These are phyloP conservation scores for Trypanosomatidae sp. DNA, from an alignment of 208 protist species.

Conservation along the genomic window DNA sequence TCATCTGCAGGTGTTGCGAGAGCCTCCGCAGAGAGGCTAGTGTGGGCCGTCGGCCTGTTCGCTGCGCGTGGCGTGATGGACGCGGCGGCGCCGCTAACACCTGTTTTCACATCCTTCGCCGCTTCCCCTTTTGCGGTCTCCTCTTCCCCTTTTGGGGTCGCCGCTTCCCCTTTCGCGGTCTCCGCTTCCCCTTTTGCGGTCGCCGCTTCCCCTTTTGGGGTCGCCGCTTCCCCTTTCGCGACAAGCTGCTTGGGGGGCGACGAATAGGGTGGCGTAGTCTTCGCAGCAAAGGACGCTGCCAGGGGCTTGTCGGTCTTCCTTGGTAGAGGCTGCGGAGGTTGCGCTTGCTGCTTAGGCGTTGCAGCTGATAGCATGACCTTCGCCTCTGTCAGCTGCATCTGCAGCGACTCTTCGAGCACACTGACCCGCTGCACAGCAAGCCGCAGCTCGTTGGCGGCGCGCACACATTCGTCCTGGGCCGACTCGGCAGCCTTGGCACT, in stretches of 20 bases:
- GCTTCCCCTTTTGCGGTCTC: slow-evolving; percentile 7
- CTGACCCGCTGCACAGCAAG: slow-evolving; percentile 6
- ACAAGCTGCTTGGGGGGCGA: neutral
- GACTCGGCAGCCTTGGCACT: slow-evolving; percentile 20
- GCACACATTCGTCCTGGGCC: slow-evolving; percentile 31
- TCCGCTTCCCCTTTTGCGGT: too few species aligned
- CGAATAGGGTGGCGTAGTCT: neutral
- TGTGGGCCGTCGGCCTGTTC: neutral
- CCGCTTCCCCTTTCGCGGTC: too few species aligned
- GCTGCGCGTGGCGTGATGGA: neutral
- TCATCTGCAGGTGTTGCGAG: too few species aligned
- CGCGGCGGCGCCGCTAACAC: neutral
- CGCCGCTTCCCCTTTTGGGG: too few species aligned
- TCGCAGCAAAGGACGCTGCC: neutral
- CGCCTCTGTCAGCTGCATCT: slow-evolving; percentile 7
- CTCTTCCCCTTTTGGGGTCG: too few species aligned
- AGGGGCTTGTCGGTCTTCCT: neutral
- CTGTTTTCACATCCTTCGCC: neutral
- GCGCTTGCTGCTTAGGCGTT: neutral
- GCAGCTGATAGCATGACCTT: neutral
- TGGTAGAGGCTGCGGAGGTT: neutral
- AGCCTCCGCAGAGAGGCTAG: too few species aligned
- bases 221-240: neutral
- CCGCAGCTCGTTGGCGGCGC: slow-evolving; percentile 21
- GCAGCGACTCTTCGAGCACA: slow-evolving; percentile 10